Conservation (phyloP, 352 stramenopile genomes). For the Phytopythium delawarense region DNA sequence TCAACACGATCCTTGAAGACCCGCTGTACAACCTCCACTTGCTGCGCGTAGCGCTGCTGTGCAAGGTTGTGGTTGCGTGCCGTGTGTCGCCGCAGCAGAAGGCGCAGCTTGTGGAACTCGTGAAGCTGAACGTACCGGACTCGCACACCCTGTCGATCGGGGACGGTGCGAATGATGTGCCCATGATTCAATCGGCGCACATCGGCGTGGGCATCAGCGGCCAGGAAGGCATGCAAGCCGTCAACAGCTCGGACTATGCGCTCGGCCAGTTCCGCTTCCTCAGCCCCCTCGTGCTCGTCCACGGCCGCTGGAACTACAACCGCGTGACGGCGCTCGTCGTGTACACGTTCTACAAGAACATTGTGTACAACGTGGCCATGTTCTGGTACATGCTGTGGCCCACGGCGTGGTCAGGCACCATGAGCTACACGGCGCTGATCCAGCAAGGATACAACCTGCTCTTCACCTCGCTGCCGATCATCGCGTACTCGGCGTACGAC, state of each 20-base stretch:
- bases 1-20: constrained; percentile 79
- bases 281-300: constrained; percentile 64
- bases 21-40: constrained; percentile 75
- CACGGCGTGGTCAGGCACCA: constrained; percentile 90
- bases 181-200: constrained; percentile 90
- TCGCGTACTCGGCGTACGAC: constrained; percentile 80
- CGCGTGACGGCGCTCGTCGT: constrained; percentile 85
- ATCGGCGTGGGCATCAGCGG: constrained; percentile 94
- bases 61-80: constrained; percentile 96
- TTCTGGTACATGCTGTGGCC: constrained; percentile 87
- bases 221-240: constrained; percentile 97
- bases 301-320: constrained; percentile 87
- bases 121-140: constrained; percentile 83
- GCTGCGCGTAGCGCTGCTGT: constrained; percentile 83
- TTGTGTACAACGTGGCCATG: constrained; percentile 88
- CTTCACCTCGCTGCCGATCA: constrained; percentile 92
- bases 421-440: constrained; percentile 82
- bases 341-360: constrained; percentile 92
- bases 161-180: constrained; percentile 90
- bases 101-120: constrained; percentile 95
- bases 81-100: constrained; percentile 98
- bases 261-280: constrained; percentile 83
- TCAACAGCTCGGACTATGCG: constrained; percentile 86
- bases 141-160: constrained; percentile 88
- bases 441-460: constrained; percentile 95